phyloP scores from a whole-genome alignment of 164 flowering plant genomes.

The Vitis amurensis region DNA sequence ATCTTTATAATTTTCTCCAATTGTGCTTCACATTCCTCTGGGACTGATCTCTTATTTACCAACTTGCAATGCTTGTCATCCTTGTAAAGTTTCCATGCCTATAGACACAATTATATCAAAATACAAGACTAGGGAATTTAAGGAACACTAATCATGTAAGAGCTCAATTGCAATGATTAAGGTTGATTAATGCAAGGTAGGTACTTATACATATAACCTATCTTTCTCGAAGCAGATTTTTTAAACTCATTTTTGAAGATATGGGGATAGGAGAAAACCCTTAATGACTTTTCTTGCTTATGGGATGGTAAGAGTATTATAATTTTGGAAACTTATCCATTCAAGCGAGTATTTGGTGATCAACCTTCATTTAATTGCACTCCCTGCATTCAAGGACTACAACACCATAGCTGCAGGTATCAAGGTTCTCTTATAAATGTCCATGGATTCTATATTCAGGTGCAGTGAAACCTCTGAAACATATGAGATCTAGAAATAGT shows the following conservation, averaged over 20 bases:
- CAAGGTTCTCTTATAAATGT: constrained; percentile 57
- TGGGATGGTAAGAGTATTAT: not conserved
- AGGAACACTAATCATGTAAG: too few relatives aligned
- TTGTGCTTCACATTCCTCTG: constrained; percentile 22
- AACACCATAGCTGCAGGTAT: constrained; percentile 56
- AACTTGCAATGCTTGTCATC: constrained; percentile 21
- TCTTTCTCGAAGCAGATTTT: too few relatives aligned
- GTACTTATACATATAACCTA: too few relatives aligned
- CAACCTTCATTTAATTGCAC: constrained; percentile 30
- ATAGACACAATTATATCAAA: not conserved
- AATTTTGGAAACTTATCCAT: constrained; percentile 28
- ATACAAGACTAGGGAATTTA: not conserved
- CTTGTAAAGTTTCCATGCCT: constrained; percentile 52
- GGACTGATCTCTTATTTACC: constrained; percentile 36
- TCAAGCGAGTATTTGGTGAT: constrained; percentile 48
- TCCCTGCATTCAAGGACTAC: constrained; percentile 57
- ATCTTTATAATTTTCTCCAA: constrained; percentile 39
- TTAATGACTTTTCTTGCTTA: too few relatives aligned
- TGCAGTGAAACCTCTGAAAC: constrained; percentile 47
- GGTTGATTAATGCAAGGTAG: too few relatives aligned
- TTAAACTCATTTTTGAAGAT: too few relatives aligned
- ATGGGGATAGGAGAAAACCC: too few relatives aligned
- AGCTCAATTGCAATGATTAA: too few relatives aligned
- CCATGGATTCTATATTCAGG: constrained; percentile 68
- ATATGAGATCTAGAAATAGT: not conserved